phyloP scores from a whole-genome alignment of 768 basidiomycete genomes.

The Termitomyces eurrhizus region DNA sequence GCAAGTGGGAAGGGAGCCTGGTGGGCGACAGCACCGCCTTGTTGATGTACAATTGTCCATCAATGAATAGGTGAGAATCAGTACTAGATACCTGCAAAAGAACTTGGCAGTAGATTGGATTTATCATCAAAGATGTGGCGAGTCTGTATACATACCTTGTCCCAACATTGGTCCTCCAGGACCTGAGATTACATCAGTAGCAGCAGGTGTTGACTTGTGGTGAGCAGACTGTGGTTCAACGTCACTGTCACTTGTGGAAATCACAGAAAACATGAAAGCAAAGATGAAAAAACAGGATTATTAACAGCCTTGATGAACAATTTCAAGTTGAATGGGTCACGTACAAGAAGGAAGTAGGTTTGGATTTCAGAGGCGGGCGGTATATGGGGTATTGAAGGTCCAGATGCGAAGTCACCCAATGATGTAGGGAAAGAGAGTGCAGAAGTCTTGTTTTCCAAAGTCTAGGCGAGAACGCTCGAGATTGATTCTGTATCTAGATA shows the following conservation, averaged over 20 bases:
- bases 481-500: not conserved
- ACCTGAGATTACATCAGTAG: not conserved
- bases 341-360: slow-evolving; percentile 18
- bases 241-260: slow-evolving; percentile 35
- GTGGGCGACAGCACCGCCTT: no score
- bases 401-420: slow-evolving; percentile 24
- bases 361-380: slow-evolving; percentile 31
- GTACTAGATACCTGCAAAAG: not conserved
- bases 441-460: slow-evolving; percentile 34
- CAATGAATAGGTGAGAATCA: not conserved
- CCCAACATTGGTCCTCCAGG: not conserved
- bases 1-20: no score
- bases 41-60: no score
- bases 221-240: slow-evolving; percentile 34
- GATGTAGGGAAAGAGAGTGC: slow-evolving; percentile 30
- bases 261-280: slow-evolving; percentile 8
- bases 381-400: slow-evolving; percentile 38
- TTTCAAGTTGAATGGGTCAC: slow-evolving; percentile 38
- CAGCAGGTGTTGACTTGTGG: not conserved
- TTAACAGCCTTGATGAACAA: slow-evolving; percentile 30
- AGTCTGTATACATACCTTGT: not conserved
- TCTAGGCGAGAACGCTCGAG: not conserved
- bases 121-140: no score
- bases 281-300: slow-evolving; percentile 25
- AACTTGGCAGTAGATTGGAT: not conserved